Base-by-base conservation (phyloP, 2,329 filamentous ascomycete genomes). In the Epichloe scottii region DNA sequence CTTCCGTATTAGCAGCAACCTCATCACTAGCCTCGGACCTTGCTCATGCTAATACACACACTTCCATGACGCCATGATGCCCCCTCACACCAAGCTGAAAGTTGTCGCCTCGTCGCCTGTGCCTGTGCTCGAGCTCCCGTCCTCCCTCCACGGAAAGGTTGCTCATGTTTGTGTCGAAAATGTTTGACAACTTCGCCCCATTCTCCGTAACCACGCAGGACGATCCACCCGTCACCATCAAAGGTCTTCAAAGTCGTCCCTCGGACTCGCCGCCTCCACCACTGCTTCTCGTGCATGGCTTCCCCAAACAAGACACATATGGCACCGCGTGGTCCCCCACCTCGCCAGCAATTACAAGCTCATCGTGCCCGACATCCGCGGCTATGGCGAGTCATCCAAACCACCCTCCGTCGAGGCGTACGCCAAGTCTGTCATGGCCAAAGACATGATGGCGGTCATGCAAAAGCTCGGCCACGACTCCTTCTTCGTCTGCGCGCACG, bases 401-500 rank as follows among this genome's bases (percentile, higher is more conserved):
- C 72, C 72, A 0, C 55, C 35, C 0, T 54, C 53, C 4, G 54
- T 69, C 1, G 48, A 53, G 1, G 57, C 61, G 1, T 77, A 76
- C 57, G 67, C 68, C 38, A 78, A 78, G 57, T 71, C 68, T 51
- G 64, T 62, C 19, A 75, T 78, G 72, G 75, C 75, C 0, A 57
- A 60, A 2, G 75, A 78, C 58, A 70, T 68, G 53, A 58, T 71
- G 7, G 56, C 58, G 14, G 68, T 74, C 15, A 78, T 78, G 75
- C 57, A 66, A 15, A 42, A 58, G 1, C 62, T 77, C 0, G 68
- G 68, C 7, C 64, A 67, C 56, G 38, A 33, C 1, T 50, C 60
- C 0, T 78, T 75, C 59, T 74, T 64, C 55, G 62, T 82, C 19
- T 75, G 75, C 51, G 75, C 70, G 0, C 78, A 82, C 57, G 78